Conservation (phyloP, 108 stramenopile genomes). For the Chaetoceros tenuissimus region DNA sequence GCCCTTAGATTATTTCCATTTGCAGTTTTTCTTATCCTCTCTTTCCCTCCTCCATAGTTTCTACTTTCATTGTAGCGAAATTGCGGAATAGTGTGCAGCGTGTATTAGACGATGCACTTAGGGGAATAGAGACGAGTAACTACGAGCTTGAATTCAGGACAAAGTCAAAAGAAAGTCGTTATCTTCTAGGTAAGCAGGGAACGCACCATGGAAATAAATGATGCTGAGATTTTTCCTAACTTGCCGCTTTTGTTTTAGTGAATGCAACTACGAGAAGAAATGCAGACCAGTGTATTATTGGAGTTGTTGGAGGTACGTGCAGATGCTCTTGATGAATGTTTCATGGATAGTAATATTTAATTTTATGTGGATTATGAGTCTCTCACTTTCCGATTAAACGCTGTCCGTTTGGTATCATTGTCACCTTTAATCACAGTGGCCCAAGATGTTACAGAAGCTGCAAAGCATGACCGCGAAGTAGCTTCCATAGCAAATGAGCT, state of each 20-base stretch:
- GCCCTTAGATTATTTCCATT: no score
- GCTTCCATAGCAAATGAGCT: conserved; percentile 54
- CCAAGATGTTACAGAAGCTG: conserved; percentile 69
- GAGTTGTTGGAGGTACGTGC: conserved; percentile 66
- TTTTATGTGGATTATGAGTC: no score
- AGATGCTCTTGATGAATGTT: no score
- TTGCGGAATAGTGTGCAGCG: conserved; percentile 30
- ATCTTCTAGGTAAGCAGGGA: no score
- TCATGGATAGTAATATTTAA: no score
- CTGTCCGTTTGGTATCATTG: no score
- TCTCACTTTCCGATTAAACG: no score
- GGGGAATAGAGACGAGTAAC: conserved; percentile 60
- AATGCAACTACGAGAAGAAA: conserved; percentile 68
- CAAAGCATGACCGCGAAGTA: conserved; percentile 43
- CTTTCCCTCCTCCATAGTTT: conserved; percentile 29
- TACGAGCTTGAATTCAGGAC: conserved; percentile 49
- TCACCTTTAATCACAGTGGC: conserved; percentile 65
- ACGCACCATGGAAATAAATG: no score
- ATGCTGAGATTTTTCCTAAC: no score
- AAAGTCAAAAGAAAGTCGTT: conserved; percentile 27
- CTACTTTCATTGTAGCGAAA: conserved; percentile 34
- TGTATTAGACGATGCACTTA: conserved; percentile 45
- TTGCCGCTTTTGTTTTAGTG: no score
- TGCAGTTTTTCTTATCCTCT: no score
- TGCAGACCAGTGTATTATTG: conserved; percentile 47